Conservation (phyloP, 257 asterid genomes). For the Solanum chilense region DNA sequence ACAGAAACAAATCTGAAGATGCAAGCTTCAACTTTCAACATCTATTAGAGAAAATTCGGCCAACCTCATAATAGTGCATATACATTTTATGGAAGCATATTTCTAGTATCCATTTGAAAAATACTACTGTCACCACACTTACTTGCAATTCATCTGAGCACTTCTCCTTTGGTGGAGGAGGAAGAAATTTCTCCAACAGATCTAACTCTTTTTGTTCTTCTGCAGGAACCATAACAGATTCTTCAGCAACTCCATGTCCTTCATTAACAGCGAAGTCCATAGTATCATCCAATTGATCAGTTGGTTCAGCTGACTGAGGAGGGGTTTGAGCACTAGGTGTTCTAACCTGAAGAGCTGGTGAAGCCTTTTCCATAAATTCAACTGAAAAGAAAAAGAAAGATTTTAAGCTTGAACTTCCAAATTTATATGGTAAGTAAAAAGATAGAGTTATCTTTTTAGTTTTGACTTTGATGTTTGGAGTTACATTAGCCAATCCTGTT, state of each 20-base stretch:
- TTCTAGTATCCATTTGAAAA: background rate
- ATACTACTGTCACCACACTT: slow-evolving; percentile 21
- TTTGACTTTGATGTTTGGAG: background rate
- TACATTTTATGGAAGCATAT: background rate
- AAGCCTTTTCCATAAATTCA: slow-evolving; percentile 39
- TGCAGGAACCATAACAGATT: slow-evolving; percentile 30
- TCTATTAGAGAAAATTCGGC: background rate
- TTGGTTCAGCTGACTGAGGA: slow-evolving; percentile 31
- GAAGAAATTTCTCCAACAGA: slow-evolving; percentile 56
- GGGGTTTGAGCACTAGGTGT: slow-evolving; percentile 45
- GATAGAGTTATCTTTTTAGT: background rate
- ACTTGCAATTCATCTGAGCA: slow-evolving; percentile 92
- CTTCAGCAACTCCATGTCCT: slow-evolving; percentile 37
- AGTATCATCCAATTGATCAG: slow-evolving; percentile 32
- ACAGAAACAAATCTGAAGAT: background rate
- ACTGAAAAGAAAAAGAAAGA: slow-evolving; percentile 24
- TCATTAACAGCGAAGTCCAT: slow-evolving; percentile 20
- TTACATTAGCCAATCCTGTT: background rate
- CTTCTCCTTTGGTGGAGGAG: slow-evolving; percentile 59
- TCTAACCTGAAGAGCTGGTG: slow-evolving; percentile 27
- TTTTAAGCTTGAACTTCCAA: background rate
- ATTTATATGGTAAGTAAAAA: background rate
- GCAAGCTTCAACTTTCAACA: background rate
- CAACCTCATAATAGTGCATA: background rate
- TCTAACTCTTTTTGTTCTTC: slow-evolving; percentile 50